A percentile compares a stretch with the other conserved stretches of the same genome.
Evolutionary conservation across 2,329 filamentous ascomycete species (phyloP).

Genomic region (Aspergillus neoniger): DNA sequence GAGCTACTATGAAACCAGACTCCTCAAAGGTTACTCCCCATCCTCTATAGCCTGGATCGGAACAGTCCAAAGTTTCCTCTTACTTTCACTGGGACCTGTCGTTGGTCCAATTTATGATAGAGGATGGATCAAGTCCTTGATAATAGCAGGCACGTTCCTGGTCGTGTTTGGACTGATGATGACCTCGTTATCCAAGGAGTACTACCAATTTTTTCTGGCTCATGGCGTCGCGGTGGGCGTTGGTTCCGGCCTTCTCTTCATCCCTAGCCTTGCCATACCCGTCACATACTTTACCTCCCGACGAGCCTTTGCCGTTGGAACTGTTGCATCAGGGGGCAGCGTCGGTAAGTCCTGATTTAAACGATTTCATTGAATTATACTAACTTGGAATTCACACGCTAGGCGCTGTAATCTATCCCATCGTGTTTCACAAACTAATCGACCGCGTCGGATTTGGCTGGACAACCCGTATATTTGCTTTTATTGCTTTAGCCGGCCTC

Average conservation of each 20-base stretch:
- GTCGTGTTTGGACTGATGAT: slow-evolving; percentile 10
- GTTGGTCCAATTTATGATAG: slow-evolving; percentile 9
- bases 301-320: background rate
- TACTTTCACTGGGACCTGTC: slow-evolving; percentile 6
- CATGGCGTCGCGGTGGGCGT: slow-evolving; percentile 1
- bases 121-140: slow-evolving; percentile 5
- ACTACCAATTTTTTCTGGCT: slow-evolving; percentile 6
- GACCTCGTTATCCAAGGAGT: slow-evolving; percentile 1
- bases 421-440: background rate
- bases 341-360: background rate
- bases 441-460: background rate
- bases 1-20: slow-evolving; percentile 13
- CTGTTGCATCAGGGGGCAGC: background rate
- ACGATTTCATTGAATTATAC: no score
- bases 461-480: background rate
- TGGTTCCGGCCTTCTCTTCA: background rate
- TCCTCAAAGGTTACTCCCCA: slow-evolving; percentile 5
- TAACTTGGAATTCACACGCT: background rate
- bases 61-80: slow-evolving; percentile 6
- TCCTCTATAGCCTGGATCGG: slow-evolving; percentile 10
- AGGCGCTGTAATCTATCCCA: background rate
- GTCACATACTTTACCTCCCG: slow-evolving; percentile 5
- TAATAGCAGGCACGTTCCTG: slow-evolving; percentile 4
- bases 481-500: background rate
- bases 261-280: slow-evolving; percentile 6